Percentiles rank a stretch among this genome's conserved stretches.
Evolutionary conservation across 306 rosid species (phyloP).

Genomic region (Ammopiptanthus mongolicus): DNA sequence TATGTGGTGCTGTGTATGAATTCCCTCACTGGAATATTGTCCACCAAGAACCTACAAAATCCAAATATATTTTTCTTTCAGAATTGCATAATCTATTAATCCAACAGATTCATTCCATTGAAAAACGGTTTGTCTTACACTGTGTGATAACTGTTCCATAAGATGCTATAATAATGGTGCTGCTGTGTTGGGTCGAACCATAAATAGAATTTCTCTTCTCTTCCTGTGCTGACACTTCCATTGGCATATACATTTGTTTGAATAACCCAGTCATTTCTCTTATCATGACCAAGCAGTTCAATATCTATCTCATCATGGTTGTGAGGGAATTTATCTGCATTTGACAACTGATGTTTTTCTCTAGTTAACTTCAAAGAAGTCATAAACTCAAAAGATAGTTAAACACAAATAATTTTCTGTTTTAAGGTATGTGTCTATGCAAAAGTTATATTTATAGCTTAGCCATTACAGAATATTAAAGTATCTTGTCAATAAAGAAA

Average conservation of each 20-base stretch:
- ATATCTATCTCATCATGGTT: constrained; percentile 92
- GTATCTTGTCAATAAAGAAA: not conserved
- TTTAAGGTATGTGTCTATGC: too few relatives aligned
- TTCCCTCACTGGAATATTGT: constrained; percentile 85
- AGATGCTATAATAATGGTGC: constrained; percentile 73
- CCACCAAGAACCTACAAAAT: constrained; percentile 68
- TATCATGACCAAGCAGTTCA: constrained; percentile 87
- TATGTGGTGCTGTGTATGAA: constrained; percentile 38
- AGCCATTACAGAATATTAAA: not conserved
- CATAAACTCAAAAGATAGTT: not conserved
- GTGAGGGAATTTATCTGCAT: constrained; percentile 79
- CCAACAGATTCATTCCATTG: not conserved
- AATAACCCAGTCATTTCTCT: constrained; percentile 78
- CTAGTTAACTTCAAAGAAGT: not conserved
- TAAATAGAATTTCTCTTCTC: constrained; percentile 90
- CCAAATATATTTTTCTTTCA: not conserved
- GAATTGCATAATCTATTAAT: not conserved
- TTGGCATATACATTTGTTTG: constrained; percentile 84
- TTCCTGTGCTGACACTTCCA: constrained; percentile 92
- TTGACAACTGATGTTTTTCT: constrained; percentile 60
- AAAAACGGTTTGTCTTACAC: constrained; percentile 52
- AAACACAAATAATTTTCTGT: too few relatives aligned
- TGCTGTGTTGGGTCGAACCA: constrained; percentile 91
- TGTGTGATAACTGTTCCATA: constrained; percentile 82
- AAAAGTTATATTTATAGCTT: not conserved